Conservation (phyloP, 2,329 filamentous ascomycete species). For the Xylaria hypoxylon region DNA sequence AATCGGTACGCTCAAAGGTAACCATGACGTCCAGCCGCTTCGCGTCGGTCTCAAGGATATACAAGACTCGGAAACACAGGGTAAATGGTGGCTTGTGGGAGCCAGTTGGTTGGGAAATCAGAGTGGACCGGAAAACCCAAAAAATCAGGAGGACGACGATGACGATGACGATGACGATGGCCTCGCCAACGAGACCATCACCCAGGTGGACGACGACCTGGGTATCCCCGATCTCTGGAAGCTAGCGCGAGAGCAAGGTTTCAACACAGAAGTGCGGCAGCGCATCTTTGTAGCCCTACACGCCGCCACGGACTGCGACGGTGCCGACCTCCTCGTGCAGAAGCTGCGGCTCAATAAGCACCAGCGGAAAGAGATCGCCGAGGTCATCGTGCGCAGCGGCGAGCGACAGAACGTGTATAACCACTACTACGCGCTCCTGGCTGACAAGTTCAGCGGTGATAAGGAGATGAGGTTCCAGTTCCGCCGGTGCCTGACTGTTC, state of each 20-base stretch:
- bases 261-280: conserved; percentile 86
- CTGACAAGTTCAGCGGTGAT: conserved; percentile 79
- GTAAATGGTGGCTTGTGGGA: conserved; percentile 98
- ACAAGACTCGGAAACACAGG: conserved; percentile 82
- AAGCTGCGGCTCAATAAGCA: conserved; percentile 88
- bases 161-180: conserved; percentile 45
- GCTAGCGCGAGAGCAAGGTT: conserved; percentile 82
- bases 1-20: conserved; percentile 77
- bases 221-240: conserved; percentile 75
- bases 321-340: conserved; percentile 81
- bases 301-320: conserved; percentile 83
- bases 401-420: conserved; percentile 89
- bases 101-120: conserved; percentile 79
- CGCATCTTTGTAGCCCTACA: conserved; percentile 95
- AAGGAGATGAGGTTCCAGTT: conserved; percentile 84
- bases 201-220: conserved; percentile 56
- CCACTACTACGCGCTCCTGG: conserved; percentile 91
- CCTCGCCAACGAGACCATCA: conserved; percentile 30
- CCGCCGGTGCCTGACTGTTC: conserved; percentile 86
- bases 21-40: conserved; percentile 74
- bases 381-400: conserved; percentile 87
- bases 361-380: conserved; percentile 86
- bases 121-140: conserved; percentile 30
- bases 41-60: conserved; percentile 86
- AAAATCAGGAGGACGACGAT: conserved; percentile 47